These are phyloP conservation scores for Agaricales sp. DNA, from an alignment of 1,284 basidiomycete species.

Conservation along the genomic window DNA sequence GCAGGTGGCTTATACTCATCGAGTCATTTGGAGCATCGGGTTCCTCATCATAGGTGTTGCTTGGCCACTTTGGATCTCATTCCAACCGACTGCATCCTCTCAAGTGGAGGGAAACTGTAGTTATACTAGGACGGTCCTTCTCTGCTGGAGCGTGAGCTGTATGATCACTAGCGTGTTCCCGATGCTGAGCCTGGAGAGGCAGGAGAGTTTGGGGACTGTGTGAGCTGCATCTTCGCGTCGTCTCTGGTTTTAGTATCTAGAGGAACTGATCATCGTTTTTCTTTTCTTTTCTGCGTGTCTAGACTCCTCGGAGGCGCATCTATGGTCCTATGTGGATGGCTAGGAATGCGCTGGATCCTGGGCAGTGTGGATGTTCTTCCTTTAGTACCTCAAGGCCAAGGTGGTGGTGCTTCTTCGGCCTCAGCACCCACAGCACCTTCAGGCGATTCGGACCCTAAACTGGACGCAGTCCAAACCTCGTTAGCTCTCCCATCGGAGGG, in stretches of 20 bases:
- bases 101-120: conserved; percentile 35
- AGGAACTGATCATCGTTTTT: neutral
- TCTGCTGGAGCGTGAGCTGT: conserved; percentile 47
- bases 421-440: too few relatives aligned
- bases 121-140: conserved; percentile 20
- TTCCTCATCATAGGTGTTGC: conserved; percentile 53
- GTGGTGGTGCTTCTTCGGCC: too few relatives aligned
- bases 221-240: conserved; percentile 22
- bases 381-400: too few relatives aligned
- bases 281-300: too few relatives aligned
- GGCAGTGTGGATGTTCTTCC: neutral
- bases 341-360: neutral
- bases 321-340: neutral
- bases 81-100: conserved; percentile 15
- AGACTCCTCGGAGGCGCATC: conserved; percentile 17
- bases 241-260: neutral
- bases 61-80: conserved; percentile 41
- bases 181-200: conserved; percentile 63
- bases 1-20: conserved; percentile 59
- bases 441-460: neutral
- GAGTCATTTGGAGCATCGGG: conserved; percentile 65
- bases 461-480: neutral
- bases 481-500: too few relatives aligned
- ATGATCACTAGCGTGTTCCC: conserved; percentile 58
- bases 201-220: conserved; percentile 55